phyloP scores from a whole-genome alignment of 495 filamentous ascomycete genomes.

The Xylaria flabelliformis region DNA sequence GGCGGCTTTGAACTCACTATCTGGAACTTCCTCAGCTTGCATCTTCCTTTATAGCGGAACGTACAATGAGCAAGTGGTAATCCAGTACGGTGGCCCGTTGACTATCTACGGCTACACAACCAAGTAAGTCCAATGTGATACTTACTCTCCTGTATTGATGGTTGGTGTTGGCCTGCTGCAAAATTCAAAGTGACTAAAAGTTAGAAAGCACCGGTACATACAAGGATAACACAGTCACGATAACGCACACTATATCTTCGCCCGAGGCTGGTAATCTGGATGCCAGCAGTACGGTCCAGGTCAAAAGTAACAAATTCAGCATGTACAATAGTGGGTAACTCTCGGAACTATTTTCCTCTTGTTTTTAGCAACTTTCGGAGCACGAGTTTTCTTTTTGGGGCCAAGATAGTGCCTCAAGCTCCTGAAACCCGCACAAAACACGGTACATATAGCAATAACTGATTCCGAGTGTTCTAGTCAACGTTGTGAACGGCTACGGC shows the following conservation, averaged over 20 bases:
- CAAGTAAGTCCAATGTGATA: neutral
- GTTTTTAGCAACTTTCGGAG: too few species aligned
- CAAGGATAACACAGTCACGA: slow-evolving; percentile 7
- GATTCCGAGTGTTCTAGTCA: neutral
- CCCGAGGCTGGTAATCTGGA: neutral
- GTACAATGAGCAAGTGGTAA: slow-evolving; percentile 3
- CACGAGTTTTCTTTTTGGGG: too few species aligned
- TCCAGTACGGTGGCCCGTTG: neutral
- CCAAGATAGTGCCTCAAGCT: too few species aligned
- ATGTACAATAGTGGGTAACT: neutral
- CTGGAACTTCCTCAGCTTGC: neutral
- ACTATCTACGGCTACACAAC: neutral
- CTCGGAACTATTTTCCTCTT: too few species aligned
- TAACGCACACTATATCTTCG: neutral
- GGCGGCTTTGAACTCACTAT: neutral
- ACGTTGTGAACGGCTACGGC: slow-evolving; percentile 2
- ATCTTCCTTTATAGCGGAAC: slow-evolving; percentile 1
- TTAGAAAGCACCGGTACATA: neutral
- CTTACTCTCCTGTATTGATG: neutral
- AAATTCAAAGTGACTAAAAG: neutral
- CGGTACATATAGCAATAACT: too few species aligned
- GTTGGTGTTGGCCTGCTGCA: neutral
- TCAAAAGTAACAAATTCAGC: neutral
- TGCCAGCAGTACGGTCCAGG: neutral
- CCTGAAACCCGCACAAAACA: too few species aligned